Percentiles rank a stretch among this genome's conserved stretches.
Evolutionary conservation across 768 basidiomycete species (phyloP).

Genomic region (Mycena vitilis): DNA sequence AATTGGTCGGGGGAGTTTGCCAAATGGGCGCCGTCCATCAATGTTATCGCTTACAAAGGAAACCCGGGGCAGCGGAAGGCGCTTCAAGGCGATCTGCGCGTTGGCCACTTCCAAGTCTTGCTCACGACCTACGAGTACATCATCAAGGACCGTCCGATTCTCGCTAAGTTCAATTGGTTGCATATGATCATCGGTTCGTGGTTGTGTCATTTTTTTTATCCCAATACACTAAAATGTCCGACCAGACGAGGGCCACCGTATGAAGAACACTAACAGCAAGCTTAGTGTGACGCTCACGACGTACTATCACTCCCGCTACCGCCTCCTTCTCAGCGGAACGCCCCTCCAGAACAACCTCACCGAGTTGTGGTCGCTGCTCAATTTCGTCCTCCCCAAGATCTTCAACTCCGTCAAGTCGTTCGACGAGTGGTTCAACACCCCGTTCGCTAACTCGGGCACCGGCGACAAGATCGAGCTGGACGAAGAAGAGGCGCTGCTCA

Average conservation of each 20-base stretch:
- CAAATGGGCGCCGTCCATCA: slow-evolving; percentile 91
- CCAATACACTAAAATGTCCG: neutral
- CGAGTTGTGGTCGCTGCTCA: slow-evolving; percentile 94
- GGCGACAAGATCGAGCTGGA: slow-evolving; percentile 98
- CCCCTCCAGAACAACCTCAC: slow-evolving; percentile 97
- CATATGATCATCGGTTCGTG: slow-evolving; percentile 94
- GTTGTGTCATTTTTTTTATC: neutral
- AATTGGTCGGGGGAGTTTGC: slow-evolving; percentile 97
- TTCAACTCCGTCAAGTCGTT: slow-evolving; percentile 99
- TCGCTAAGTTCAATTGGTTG: slow-evolving; percentile 93
- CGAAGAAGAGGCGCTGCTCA: slow-evolving; percentile 98
- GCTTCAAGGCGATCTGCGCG: slow-evolving; percentile 80
- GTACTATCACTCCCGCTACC: slow-evolving; percentile 92
- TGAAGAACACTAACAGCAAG: slow-evolving; percentile 95
- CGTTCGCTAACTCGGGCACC: slow-evolving; percentile 97
- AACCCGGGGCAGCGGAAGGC: slow-evolving; percentile 85
- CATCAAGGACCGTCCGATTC: slow-evolving; percentile 91
- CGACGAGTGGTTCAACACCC: slow-evolving; percentile 99
- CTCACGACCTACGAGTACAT: slow-evolving; percentile 97
- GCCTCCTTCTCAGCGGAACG: slow-evolving; percentile 94
- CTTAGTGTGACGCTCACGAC: slow-evolving; percentile 90
- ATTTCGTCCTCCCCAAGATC: slow-evolving; percentile 94
- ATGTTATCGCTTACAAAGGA: slow-evolving; percentile 88
- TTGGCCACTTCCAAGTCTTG: slow-evolving; percentile 89
- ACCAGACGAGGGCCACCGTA: slow-evolving; percentile 93